These are phyloP conservation scores for Russula sp. DNA, from an alignment of 768 basidiomycete species.

Conservation along the genomic window DNA sequence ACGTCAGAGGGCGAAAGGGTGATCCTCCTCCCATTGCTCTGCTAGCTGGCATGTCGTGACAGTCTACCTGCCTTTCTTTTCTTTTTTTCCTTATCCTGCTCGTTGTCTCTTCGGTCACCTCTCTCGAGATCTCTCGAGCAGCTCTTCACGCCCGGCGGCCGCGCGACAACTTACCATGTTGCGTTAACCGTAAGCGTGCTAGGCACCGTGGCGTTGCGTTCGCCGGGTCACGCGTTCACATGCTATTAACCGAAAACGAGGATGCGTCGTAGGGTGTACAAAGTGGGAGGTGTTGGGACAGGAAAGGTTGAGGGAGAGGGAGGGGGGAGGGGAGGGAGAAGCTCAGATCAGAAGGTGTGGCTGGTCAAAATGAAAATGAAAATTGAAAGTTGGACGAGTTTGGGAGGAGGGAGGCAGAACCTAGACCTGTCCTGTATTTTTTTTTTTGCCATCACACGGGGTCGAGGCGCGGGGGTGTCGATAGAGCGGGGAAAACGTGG, in stretches of 20 bases:
- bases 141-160: background rate
- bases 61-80: background rate
- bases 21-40: background rate
- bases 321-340: background rate
- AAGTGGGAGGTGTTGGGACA: conserved; percentile 5
- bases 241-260: conserved; percentile 11
- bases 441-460: conserved; percentile 6
- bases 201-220: conserved; percentile 6
- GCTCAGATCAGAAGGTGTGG: background rate
- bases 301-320: too few relatives aligned
- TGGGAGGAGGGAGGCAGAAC: too few relatives aligned
- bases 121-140: too few relatives aligned
- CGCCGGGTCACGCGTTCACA: background rate
- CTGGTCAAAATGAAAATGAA: conserved; percentile 13
- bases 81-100: background rate
- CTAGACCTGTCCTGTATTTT: too few relatives aligned
- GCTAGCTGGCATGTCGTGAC: background rate
- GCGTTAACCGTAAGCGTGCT: background rate
- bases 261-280: conserved; percentile 8
- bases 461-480: conserved; percentile 28
- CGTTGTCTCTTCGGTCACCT: too few relatives aligned
- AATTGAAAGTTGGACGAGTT: background rate
- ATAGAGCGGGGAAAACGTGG: conserved; percentile 25
- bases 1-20: background rate
- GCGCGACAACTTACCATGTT: background rate